These are phyloP conservation scores for Rutstroemia sp. DNA, from an alignment of 2,329 filamentous ascomycete species.

Conservation along the genomic window DNA sequence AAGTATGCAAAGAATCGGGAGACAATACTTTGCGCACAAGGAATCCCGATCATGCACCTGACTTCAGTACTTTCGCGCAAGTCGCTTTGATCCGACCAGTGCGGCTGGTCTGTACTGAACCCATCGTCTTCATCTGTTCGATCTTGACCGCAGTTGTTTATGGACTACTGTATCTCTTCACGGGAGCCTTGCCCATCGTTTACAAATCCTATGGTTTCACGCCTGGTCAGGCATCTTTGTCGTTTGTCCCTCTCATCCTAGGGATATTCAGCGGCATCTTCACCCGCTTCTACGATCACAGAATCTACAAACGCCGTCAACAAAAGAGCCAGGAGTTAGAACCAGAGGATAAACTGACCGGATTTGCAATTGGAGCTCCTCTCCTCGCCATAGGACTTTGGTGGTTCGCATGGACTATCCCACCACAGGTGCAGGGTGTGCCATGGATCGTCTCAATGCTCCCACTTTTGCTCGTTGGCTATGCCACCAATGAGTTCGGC, in stretches of 20 bases:
- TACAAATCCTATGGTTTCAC: slow-evolving; percentile 33
- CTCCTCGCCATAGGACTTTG: slow-evolving; percentile 37
- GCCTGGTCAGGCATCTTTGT: slow-evolving; percentile 30
- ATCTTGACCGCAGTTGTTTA: slow-evolving; percentile 37
- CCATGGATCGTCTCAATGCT: slow-evolving; percentile 36
- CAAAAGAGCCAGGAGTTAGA: background rate
- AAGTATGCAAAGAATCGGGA: slow-evolving; percentile 16
- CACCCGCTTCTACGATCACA: slow-evolving; percentile 36
- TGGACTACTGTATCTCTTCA: slow-evolving; percentile 42
- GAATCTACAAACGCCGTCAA: slow-evolving; percentile 24
- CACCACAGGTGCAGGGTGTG: slow-evolving; percentile 29
- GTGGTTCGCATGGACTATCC: slow-evolving; percentile 41
- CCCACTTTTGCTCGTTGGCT: slow-evolving; percentile 38
- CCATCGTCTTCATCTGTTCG: slow-evolving; percentile 38
- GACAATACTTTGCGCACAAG: slow-evolving; percentile 23
- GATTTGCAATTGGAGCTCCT: slow-evolving; percentile 38
- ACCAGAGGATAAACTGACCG: slow-evolving; percentile 41
- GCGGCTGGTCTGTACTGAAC: slow-evolving; percentile 38
- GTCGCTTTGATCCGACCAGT: slow-evolving; percentile 34
- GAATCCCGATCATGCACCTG: slow-evolving; percentile 35
- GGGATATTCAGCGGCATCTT: slow-evolving; percentile 37
- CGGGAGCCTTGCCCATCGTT: slow-evolving; percentile 35
- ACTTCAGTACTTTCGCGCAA: slow-evolving; percentile 32
- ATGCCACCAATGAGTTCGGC: slow-evolving; percentile 39
- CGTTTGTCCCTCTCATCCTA: slow-evolving; percentile 34